Evolutionary conservation across 1,284 basidiomycete species (phyloP).

Genomic region (Pseudozyma thailandica): DNA sequence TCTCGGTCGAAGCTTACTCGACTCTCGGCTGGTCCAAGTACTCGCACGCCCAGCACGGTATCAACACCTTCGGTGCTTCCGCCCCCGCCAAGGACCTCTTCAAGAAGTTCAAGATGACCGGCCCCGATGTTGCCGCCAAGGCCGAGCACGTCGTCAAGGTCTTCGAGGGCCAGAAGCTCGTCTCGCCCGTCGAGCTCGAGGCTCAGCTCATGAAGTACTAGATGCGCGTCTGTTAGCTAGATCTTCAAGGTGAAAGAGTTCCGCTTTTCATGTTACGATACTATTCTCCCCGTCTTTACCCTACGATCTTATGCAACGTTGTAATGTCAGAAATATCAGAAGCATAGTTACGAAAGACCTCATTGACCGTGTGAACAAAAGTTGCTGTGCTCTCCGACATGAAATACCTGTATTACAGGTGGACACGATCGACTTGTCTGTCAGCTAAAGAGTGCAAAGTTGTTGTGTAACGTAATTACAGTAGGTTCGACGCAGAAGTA

Average conservation of each 20-base stretch:
- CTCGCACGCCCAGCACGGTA: conserved; percentile 63
- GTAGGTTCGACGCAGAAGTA: too few relatives aligned
- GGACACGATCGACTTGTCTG: too few relatives aligned
- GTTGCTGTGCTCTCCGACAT: not conserved
- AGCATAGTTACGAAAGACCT: conserved; percentile 2
- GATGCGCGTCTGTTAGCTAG: conserved; percentile 10
- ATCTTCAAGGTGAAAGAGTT: conserved; percentile 10
- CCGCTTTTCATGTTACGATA: conserved; percentile 7
- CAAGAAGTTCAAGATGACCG: conserved; percentile 68
- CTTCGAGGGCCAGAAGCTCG: conserved; percentile 83
- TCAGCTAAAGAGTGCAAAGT: too few relatives aligned
- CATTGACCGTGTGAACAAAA: not conserved
- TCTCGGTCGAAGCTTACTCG: conserved; percentile 85
- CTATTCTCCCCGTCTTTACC: conserved; percentile 3
- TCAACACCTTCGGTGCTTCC: conserved; percentile 76
- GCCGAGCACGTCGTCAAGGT: conserved; percentile 86
- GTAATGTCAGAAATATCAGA: conserved; percentile 16
- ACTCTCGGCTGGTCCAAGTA: conserved; percentile 67
- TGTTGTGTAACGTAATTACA: too few relatives aligned
- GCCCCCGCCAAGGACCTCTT: conserved; percentile 90
- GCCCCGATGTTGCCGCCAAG: conserved; percentile 78
- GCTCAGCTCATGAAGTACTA: conserved; percentile 46
- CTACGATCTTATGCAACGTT: conserved; percentile 14
- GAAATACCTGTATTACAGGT: too few relatives aligned
- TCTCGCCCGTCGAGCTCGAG: conserved; percentile 76